These are phyloP conservation scores for Linnemannia exigua DNA, from an alignment of 192 early-diverging fungal species.

Conservation along the genomic window DNA sequence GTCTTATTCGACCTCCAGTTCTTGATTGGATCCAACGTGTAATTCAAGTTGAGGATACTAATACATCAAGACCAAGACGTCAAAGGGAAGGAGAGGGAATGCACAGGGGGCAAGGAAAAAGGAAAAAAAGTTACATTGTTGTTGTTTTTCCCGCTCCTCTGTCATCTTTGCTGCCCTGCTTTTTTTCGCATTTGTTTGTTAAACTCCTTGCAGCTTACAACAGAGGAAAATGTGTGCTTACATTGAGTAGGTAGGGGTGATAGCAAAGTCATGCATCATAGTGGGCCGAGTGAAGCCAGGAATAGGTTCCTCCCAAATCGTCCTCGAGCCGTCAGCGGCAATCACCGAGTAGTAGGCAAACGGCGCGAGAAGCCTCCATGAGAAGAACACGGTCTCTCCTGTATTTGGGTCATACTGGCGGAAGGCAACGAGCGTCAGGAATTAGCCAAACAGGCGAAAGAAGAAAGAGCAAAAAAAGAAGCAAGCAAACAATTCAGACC, in stretches of 20 bases:
- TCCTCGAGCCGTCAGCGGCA: conserved; percentile 17
- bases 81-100: neutral
- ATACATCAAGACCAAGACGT: neutral
- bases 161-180: neutral
- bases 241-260: conserved; percentile 33
- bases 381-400: conserved; percentile 42
- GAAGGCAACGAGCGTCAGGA: neutral
- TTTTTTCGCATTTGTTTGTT: neutral
- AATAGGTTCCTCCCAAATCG: conserved; percentile 49
- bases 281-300: conserved; percentile 9
- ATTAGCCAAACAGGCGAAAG: neutral
- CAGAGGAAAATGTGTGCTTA: conserved; percentile 11
- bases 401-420: conserved; percentile 31
- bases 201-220: neutral
- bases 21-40: conserved; percentile 1
- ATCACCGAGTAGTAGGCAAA: conserved; percentile 39
- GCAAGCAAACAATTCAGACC: neutral
- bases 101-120: neutral
- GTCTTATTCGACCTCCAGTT: conserved; percentile 24
- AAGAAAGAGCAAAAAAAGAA: neutral
- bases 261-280: conserved; percentile 53
- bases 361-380: conserved; percentile 7
- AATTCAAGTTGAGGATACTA: conserved; percentile 35
- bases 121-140: neutral
- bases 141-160: neutral